These are phyloP conservation scores for Tolypocladium endophyticum DNA, from an alignment of 2,329 filamentous ascomycete genomes.

Conservation along the genomic window DNA sequence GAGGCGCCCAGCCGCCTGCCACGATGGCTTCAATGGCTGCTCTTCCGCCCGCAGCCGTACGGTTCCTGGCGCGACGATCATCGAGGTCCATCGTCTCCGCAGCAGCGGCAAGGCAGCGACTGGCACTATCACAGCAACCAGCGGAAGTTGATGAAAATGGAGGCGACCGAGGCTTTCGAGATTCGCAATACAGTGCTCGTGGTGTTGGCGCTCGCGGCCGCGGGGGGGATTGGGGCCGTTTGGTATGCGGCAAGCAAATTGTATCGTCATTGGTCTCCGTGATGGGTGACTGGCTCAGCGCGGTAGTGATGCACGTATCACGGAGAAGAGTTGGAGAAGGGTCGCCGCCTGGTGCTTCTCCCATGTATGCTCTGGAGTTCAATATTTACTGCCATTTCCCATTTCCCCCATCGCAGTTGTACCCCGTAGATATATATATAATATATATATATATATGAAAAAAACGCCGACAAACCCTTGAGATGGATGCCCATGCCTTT, in stretches of 20 bases:
- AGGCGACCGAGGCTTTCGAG: slow-evolving; percentile 53
- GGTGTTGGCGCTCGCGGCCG: slow-evolving; percentile 27
- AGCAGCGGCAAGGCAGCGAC: neutral
- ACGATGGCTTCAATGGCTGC: slow-evolving; percentile 28
- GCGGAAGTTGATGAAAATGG: slow-evolving; percentile 49
- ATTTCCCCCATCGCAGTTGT: neutral
- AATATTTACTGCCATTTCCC: neutral
- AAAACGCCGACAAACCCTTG: neutral
- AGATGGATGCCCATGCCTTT: neutral
- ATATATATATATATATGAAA: neutral
- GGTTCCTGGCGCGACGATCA: slow-evolving; percentile 13
- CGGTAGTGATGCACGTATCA: neutral
- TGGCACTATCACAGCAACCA: slow-evolving; percentile 46
- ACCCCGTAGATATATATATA: neutral
- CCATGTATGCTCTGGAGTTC: neutral
- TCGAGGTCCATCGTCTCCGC: neutral
- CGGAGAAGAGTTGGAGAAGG: neutral
- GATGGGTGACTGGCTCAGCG: neutral
- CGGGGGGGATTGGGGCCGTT: neutral
- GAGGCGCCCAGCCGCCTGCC: slow-evolving; percentile 19
- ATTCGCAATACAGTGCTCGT: slow-evolving; percentile 44
- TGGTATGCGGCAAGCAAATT: neutral
- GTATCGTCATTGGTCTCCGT: neutral
- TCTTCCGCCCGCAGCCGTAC: slow-evolving; percentile 30
- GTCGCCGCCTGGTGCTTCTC: neutral